Percentiles rank a stretch among this genome's conserved stretches.
These are phyloP conservation scores for Sungouiella blattae DNA, from an alignment of 805 yeast genomes.

Conservation along the genomic window DNA sequence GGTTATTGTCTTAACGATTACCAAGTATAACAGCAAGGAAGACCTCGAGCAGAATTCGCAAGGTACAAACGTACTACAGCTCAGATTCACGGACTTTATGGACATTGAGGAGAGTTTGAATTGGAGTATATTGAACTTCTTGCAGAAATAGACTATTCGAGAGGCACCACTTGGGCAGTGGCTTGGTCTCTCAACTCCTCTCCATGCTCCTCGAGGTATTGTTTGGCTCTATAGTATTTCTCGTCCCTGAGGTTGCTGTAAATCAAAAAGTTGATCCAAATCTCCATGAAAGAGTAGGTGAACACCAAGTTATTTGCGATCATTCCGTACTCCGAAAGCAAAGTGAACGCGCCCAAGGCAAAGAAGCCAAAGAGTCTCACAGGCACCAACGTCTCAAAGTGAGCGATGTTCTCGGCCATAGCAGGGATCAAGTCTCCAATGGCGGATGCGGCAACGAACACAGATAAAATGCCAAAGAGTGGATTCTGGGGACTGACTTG, in stretches of 20 bases:
- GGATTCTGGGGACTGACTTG: slow-evolving; percentile 36
- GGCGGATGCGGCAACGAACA: slow-evolving; percentile 43
- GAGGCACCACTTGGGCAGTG: slow-evolving; percentile 28
- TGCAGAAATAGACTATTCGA: slow-evolving; percentile 20
- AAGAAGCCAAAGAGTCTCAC: slow-evolving; percentile 51
- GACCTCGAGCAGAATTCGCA: slow-evolving; percentile 26
- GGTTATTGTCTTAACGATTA: slow-evolving; percentile 31
- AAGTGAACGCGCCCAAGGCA: slow-evolving; percentile 46
- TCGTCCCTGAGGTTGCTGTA: slow-evolving; percentile 65
- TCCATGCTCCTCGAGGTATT: slow-evolving; percentile 36
- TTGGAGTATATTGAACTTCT: slow-evolving; percentile 46
- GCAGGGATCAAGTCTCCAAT: slow-evolving; percentile 54
- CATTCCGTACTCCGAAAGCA: slow-evolving; percentile 40
- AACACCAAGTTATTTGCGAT: slow-evolving; percentile 65
- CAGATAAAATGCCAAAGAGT: slow-evolving; percentile 46
- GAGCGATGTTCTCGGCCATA: slow-evolving; percentile 37
- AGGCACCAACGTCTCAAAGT: slow-evolving; percentile 62
- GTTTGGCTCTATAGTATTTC: slow-evolving; percentile 46
- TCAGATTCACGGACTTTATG: slow-evolving; percentile 46
- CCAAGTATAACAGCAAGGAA: slow-evolving; percentile 23
- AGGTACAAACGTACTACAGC: slow-evolving; percentile 40
- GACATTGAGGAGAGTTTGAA: slow-evolving; percentile 55
- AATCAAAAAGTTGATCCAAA: slow-evolving; percentile 65
- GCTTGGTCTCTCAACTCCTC: slow-evolving; percentile 30
- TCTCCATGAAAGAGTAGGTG: slow-evolving; percentile 56